phyloP scores from a whole-genome alignment of 2,329 filamentous ascomycete genomes.

The Epichloe elymi region DNA sequence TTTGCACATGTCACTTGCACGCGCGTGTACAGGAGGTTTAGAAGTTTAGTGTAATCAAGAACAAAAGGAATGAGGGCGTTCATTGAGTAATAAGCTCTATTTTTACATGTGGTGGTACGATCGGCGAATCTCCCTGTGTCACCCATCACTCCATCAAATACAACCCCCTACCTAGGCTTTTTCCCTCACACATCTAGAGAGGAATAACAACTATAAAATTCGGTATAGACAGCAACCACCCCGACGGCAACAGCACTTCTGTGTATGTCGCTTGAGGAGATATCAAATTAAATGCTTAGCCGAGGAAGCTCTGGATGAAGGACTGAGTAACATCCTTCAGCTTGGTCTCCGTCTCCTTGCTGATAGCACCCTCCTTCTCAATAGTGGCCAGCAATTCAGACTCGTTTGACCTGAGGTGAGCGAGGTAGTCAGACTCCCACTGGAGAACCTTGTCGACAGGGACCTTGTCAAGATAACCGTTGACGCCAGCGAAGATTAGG shows the following conservation, averaged over 20 bases:
- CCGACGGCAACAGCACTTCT: constrained; percentile 17
- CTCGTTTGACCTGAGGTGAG: constrained; percentile 87
- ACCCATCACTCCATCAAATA: constrained; percentile 33
- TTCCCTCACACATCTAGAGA: constrained; percentile 32
- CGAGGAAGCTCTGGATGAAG: constrained; percentile 90
- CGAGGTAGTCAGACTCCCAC: constrained; percentile 92
- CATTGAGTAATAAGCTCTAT: constrained; percentile 48
- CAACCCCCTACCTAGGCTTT: constrained; percentile 27
- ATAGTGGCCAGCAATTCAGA: constrained; percentile 70
- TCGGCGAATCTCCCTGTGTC: constrained; percentile 31
- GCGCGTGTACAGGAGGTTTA: not conserved
- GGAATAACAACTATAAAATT: constrained; percentile 23
- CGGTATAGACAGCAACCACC: constrained; percentile 38
- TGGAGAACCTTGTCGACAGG: constrained; percentile 82
- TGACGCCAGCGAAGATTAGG: constrained; percentile 99
- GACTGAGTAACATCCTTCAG: constrained; percentile 60
- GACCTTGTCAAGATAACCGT: constrained; percentile 80
- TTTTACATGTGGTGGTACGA: constrained; percentile 48
- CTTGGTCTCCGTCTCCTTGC: constrained; percentile 82
- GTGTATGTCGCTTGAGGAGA: constrained; percentile 18
- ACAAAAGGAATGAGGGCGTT: constrained; percentile 50
- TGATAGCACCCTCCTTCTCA: constrained; percentile 88
- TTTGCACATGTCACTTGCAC: not conserved
- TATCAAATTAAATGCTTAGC: constrained; percentile 29
- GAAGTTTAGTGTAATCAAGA: constrained; percentile 14